phyloP scores from a whole-genome alignment of 345 rosid species.

The Brassica nigra region DNA sequence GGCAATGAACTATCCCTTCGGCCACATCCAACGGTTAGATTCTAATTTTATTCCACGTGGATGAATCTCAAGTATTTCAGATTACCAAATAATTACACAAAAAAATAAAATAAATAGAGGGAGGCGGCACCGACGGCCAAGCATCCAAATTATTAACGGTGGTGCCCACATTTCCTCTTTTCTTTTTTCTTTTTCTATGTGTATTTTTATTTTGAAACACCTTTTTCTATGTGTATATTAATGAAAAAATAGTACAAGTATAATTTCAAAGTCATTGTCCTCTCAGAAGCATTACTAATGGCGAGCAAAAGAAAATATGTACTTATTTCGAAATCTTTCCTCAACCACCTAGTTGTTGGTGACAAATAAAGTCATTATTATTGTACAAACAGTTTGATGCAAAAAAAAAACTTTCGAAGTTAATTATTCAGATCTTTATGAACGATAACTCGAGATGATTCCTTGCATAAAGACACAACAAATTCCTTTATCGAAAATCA shows the following conservation, averaged over 20 bases:
- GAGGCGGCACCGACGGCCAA: constrained; percentile 66
- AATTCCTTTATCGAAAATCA: background rate
- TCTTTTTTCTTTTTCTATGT: background rate
- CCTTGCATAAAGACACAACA: background rate
- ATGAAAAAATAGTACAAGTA: background rate
- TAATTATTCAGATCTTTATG: background rate
- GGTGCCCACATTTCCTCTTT: constrained; percentile 32
- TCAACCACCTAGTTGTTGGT: background rate
- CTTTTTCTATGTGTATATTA: background rate
- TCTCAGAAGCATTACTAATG: background rate
- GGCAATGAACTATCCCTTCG: constrained; percentile 34
- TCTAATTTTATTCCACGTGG: constrained; percentile 24
- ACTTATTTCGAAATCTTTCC: background rate
- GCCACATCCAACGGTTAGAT: constrained; percentile 30
- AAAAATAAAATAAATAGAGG: background rate
- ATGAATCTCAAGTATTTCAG: constrained; percentile 3
- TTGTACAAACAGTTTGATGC: background rate
- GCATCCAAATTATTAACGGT: constrained; percentile 42
- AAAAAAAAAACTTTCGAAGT: background rate
- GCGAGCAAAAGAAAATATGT: background rate
- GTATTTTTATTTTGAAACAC: background rate
- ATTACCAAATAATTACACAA: background rate
- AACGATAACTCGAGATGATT: background rate
- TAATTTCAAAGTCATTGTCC: constrained; percentile 5
- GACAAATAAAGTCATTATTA: background rate